These are phyloP conservation scores for Cytospora paraplurivora DNA, from an alignment of 2,329 filamentous ascomycete species.

Conservation along the genomic window DNA sequence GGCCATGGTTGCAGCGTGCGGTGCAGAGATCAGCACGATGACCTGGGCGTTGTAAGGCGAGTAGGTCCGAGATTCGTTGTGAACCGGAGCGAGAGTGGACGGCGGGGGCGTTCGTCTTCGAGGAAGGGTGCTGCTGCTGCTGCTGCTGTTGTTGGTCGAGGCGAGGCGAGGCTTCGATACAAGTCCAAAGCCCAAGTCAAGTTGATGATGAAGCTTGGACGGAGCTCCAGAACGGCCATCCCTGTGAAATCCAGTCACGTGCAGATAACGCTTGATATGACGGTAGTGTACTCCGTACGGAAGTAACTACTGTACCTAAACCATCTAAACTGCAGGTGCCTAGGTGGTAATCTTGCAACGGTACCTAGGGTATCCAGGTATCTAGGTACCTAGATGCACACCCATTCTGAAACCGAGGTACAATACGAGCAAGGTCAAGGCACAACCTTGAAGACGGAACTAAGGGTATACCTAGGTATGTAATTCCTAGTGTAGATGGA, in stretches of 20 bases:
- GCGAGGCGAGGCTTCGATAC: too few relatives aligned
- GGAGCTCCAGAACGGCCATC: conserved; percentile 15
- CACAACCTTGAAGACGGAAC: too few relatives aligned
- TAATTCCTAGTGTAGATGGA: too few relatives aligned
- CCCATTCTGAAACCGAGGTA: neutral
- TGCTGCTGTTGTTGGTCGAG: conserved; percentile 9
- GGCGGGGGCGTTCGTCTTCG: neutral
- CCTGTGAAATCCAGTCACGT: conserved; percentile 12
- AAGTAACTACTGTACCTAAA: too few relatives aligned
- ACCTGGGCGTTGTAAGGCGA: neutral
- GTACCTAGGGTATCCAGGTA: too few relatives aligned
- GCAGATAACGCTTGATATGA: conserved; percentile 2
- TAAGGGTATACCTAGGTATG: too few relatives aligned
- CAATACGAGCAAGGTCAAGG: neutral
- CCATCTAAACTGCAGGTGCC: too few relatives aligned
- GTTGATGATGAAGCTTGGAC: conserved; percentile 21
- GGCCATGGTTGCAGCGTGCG: conserved; percentile 44
- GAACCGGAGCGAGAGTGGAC: neutral
- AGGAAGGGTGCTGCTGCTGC: neutral
- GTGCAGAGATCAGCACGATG: neutral
- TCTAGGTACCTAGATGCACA: neutral
- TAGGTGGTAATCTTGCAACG: too few relatives aligned
- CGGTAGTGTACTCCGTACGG: too few relatives aligned
- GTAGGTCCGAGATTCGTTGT: neutral
- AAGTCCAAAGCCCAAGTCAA: too few relatives aligned